These are phyloP conservation scores for Cyclotella choctawhatcheeana DNA, from an alignment of 108 stramenopile species.

Conservation along the genomic window DNA sequence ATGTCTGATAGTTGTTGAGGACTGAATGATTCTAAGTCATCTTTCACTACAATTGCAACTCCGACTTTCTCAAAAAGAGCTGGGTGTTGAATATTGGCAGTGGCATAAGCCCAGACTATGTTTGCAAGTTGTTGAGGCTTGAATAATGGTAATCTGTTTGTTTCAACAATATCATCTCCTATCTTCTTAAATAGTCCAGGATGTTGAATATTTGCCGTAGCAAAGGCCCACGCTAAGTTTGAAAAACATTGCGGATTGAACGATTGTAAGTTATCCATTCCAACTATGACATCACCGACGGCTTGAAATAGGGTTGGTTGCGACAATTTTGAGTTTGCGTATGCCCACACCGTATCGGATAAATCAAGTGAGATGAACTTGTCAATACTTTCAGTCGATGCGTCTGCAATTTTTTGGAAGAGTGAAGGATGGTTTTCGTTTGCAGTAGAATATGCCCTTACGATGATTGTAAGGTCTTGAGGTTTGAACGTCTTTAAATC, in stretches of 20 bases:
- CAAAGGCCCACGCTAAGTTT: conserved; percentile 10
- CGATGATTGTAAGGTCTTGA: background rate
- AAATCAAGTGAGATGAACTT: background rate
- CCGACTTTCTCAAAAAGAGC: conserved; percentile 3
- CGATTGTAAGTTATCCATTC: background rate
- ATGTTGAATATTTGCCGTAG: background rate
- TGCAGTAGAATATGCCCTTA: background rate
- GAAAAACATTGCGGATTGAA: conserved; percentile 10
- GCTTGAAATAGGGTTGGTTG: background rate
- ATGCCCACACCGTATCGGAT: conserved; percentile 4
- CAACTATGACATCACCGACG: conserved; percentile 1
- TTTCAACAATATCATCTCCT: background rate
- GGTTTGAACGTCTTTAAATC: conserved; percentile 4
- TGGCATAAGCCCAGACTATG: conserved; percentile 11
- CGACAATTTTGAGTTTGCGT: background rate
- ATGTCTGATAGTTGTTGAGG: conserved; percentile 7
- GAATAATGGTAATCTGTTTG: background rate
- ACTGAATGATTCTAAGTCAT: background rate
- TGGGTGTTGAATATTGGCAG: conserved; percentile 5
- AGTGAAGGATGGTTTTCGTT: background rate
- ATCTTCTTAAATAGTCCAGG: conserved; percentile 3
- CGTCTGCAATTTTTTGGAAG: background rate
- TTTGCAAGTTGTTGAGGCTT: background rate
- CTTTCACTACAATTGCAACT: background rate
- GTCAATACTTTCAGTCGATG: too few relatives aligned